These are phyloP conservation scores for Aspergillus sp. DNA, from an alignment of 2,329 filamentous ascomycete species.

Conservation along the genomic window DNA sequence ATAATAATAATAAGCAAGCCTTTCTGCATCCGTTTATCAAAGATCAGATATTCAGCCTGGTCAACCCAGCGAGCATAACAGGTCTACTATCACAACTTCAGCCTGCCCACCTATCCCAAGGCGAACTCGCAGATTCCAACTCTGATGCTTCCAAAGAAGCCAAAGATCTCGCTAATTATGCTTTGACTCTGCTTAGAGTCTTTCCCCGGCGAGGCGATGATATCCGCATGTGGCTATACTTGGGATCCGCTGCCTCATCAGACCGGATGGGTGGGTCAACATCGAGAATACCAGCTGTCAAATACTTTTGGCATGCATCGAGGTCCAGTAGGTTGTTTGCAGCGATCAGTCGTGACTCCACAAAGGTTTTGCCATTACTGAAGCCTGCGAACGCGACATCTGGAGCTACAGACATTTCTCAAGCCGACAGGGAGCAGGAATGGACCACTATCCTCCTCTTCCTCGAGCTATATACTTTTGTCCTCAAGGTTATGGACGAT, in stretches of 20 bases:
- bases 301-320: slow-evolving; percentile 79
- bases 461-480: slow-evolving; percentile 89
- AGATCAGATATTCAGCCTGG: slow-evolving; percentile 66
- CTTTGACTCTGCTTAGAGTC: slow-evolving; percentile 78
- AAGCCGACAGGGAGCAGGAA: slow-evolving; percentile 59
- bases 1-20: slow-evolving; percentile 28
- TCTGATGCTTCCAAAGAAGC: slow-evolving; percentile 57
- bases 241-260: slow-evolving; percentile 61
- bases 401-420: slow-evolving; percentile 20
- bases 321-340: slow-evolving; percentile 58
- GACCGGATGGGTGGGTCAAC: slow-evolving; percentile 32
- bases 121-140: slow-evolving; percentile 22
- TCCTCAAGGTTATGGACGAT: slow-evolving; percentile 89
- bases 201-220: slow-evolving; percentile 82
- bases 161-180: slow-evolving; percentile 78
- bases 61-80: slow-evolving; percentile 73
- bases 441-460: slow-evolving; percentile 91
- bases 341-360: slow-evolving; percentile 57
- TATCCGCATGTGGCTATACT: slow-evolving; percentile 90
- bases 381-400: slow-evolving; percentile 46
- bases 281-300: slow-evolving; percentile 63
- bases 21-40: slow-evolving; percentile 57
- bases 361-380: slow-evolving; percentile 58
- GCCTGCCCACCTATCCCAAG: slow-evolving; percentile 24
- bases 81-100: slow-evolving; percentile 54